Evolutionary conservation across 2,329 filamentous ascomycete species (phyloP), one percentile per base, ranked within the genome.

Genomic region (Ascochyta koolunga): DNA sequence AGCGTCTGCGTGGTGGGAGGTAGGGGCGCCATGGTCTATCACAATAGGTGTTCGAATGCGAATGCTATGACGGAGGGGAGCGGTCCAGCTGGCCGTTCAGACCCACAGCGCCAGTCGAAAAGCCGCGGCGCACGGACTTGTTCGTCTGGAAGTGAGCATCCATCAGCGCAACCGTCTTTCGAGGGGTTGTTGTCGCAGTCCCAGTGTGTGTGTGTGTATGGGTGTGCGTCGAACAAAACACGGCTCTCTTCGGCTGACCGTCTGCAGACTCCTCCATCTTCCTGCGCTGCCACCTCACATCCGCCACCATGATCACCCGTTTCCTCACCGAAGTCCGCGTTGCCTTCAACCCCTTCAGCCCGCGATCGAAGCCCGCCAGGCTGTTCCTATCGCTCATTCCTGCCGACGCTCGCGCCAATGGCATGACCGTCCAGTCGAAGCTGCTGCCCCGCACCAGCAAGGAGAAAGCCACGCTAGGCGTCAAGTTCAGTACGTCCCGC

Each of bases 341-440:
- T 62, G 86, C 86, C 74, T 97, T 98, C 86, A 96, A 96, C 78
- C 93, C 95, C 33, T 98, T 98, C 84, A 89, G 87, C 24, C 78
- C 83, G 21, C 82, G 84, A 73, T 87, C 91, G 59, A 92, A 91
- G 71, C 89, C 93, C 21, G 93, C 91, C 33, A 88, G 95, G 37
- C 83, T 96, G 45, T 95, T 98, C 77, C 90, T 98, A 64, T 89
- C 90, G 27, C 83, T 89, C 60, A 86, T 99, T 27, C 91, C 93
- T 9, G 85, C 92, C 36, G 86, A 88, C 68, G 92, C 92, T 56
- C 86, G 92, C 49, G 78, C 82, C 50, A 83, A 80, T 48, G 86
- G 84, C 61, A 91, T 96, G 81, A 85, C 87, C 69, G 89, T 98
- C 70, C 86, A 86, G 65, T 89, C 91, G 11, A 89, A 85, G 56